These are phyloP conservation scores for Neodidymelliopsis sp. DNA, from an alignment of 2,329 filamentous ascomycete species.

Conservation along the genomic window DNA sequence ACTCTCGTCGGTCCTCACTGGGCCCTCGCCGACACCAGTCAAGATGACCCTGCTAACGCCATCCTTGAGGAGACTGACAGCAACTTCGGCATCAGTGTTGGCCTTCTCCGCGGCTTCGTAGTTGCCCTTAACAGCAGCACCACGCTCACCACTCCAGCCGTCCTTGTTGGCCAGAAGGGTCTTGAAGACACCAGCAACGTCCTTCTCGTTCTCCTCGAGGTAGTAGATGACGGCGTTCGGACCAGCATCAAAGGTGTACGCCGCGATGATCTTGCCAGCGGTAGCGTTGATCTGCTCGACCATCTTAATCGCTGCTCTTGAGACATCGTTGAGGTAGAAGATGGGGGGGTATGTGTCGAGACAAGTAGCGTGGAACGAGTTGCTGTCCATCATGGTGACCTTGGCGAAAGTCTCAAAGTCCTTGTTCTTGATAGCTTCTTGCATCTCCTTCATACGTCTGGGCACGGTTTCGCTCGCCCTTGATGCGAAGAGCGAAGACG, in stretches of 20 bases:
- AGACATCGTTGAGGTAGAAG: conserved; percentile 98
- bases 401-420: conserved; percentile 89
- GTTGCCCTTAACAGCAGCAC: conserved; percentile 59
- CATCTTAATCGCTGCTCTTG: conserved; percentile 82
- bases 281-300: conserved; percentile 87
- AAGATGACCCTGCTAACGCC: conserved; percentile 90
- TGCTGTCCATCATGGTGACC: conserved; percentile 95
- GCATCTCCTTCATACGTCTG: conserved; percentile 82
- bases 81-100: conserved; percentile 54
- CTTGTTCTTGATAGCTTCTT: conserved; percentile 75
- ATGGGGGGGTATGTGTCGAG: conserved; percentile 96
- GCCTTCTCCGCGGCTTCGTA: conserved; percentile 68
- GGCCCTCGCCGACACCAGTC: conserved; percentile 90
- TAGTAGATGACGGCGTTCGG: conserved; percentile 98
- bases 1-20: conserved; percentile 78
- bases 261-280: conserved; percentile 81
- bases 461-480: conserved; percentile 81
- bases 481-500: conserved; percentile 83
- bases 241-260: conserved; percentile 97
- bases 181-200: conserved; percentile 82
- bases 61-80: conserved; percentile 64
- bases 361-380: conserved; percentile 95
- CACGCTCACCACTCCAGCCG: conserved; percentile 72
- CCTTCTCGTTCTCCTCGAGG: conserved; percentile 75
- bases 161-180: conserved; percentile 67